Evolutionary conservation across 2,329 filamentous ascomycete species (phyloP).

Genomic region (Diaporthe vexans): DNA sequence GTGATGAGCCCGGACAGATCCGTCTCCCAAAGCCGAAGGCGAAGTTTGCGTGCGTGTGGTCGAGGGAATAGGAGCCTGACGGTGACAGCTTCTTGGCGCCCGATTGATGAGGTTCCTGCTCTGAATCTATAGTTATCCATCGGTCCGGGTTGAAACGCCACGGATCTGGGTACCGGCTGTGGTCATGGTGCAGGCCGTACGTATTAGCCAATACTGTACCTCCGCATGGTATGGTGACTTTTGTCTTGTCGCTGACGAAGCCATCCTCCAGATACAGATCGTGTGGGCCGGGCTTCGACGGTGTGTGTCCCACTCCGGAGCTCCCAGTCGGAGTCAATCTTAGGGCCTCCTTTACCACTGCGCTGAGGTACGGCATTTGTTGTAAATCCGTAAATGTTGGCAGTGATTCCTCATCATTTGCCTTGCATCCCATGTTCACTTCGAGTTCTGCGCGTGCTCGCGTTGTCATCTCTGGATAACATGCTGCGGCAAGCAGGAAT

Average conservation of each 20-base stretch:
- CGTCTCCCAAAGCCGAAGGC: conserved; percentile 39
- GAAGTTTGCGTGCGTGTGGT: conserved; percentile 35
- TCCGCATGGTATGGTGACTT: conserved; percentile 16
- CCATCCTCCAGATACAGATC: background rate
- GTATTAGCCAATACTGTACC: conserved; percentile 37
- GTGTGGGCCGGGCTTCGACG: conserved; percentile 1
- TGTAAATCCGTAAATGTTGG: conserved; percentile 38
- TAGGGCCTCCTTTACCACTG: conserved; percentile 36
- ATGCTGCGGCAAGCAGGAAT: conserved; percentile 37
- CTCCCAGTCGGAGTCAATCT: conserved; percentile 38
- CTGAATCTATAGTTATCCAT: conserved; percentile 3
- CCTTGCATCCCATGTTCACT: background rate
- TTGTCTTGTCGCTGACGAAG: background rate
- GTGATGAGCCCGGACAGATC: conserved; percentile 35
- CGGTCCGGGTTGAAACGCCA: conserved; percentile 38
- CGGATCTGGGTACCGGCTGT: conserved; percentile 27
- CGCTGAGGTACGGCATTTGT: conserved; percentile 27
- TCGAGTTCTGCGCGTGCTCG: conserved; percentile 37
- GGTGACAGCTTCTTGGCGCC: background rate
- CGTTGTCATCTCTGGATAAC: conserved; percentile 11
- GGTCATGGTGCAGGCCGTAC: conserved; percentile 38
- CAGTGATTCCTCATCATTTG: background rate
- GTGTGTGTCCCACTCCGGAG: conserved; percentile 39
- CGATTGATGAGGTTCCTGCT: background rate
- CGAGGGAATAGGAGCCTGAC: background rate